Evolutionary conservation across 129 eudicot genomes (phyloP), one percentile per base, ranked within the genome.

Genomic region (Artemisia argyi): DNA sequence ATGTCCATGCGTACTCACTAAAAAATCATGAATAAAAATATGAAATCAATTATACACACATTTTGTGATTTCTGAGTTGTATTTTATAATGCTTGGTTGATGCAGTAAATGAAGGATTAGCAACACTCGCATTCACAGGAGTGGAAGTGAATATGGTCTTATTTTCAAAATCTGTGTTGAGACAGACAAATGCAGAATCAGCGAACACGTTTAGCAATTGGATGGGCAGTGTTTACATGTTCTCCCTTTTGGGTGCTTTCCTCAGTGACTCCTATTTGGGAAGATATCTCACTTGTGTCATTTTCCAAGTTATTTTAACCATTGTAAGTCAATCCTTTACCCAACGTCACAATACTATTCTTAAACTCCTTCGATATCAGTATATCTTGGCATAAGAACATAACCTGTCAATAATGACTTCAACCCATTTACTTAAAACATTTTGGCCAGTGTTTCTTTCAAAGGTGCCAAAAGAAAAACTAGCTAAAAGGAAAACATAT

Each of bases 101-200:
- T 76, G 76, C 85, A 89, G 96, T 83, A 64, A 85, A 83, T 48
- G 89, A 89, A 79, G 96, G 88, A 53, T 71, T 89, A 61, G 91
- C 90, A 48, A 86, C 96, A 35, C 89, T 89, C 39, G 96, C 92
- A 73, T 89, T 86, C 75, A 82, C 89, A 26, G 96, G 96, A 66
- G 89, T 89, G 47, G 96, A 86, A 79, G 96, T 89, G 79, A 89
- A 89, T 71, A 85, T 89, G 91, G 91, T 89, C 54, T 70, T 86
- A 48, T 89, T 89, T 78, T 79, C 87, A 39, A 89, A 89, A 68
- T 81, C 89, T 14, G 91, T 86, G 18, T 73, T 86, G 65, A 77
- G 91, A 65, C 96, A 83, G 49, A 78, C 89, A 53, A 89, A 89
- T 75, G 91, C 91, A 16, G 89, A 86, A 63, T 85, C 96, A 78